These are phyloP conservation scores for Zopfochytrium polystomum DNA, from an alignment of 371 early-diverging fungal species.

Conservation along the genomic window DNA sequence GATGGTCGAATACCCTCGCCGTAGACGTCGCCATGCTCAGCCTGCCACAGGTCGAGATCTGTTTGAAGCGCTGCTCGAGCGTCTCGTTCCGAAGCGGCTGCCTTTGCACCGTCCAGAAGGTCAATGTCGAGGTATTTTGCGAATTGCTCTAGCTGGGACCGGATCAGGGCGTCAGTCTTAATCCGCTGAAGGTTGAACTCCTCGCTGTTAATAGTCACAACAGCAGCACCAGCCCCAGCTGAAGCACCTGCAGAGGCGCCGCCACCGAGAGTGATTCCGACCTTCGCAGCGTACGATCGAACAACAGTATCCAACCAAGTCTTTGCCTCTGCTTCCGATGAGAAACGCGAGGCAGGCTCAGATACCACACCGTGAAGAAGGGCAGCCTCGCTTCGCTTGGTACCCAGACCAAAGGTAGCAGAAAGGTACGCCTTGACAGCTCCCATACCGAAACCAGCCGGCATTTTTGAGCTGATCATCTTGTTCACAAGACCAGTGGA, in stretches of 20 bases:
- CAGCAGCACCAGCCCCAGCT: conserved; percentile 39
- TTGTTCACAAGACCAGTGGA: conserved; percentile 74
- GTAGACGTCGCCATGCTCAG: conserved; percentile 87
- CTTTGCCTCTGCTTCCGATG: conserved; percentile 80
- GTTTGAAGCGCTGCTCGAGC: conserved; percentile 69
- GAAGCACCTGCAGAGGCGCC: conserved; percentile 55
- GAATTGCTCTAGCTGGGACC: conserved; percentile 82
- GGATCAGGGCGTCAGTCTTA: conserved; percentile 75
- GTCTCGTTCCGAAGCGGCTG: conserved; percentile 66
- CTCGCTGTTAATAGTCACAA: conserved; percentile 78
- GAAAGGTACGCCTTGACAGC: conserved; percentile 72
- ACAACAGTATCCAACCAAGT: conserved; percentile 80
- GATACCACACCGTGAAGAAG: conserved; percentile 78
- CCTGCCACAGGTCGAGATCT: conserved; percentile 83
- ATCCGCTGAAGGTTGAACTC: conserved; percentile 81
- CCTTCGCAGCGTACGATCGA: conserved; percentile 74
- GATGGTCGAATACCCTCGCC: conserved; percentile 82
- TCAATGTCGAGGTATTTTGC: conserved; percentile 87
- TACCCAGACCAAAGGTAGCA: conserved; percentile 77
- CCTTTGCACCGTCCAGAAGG: conserved; percentile 73
- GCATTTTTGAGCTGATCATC: conserved; percentile 88
- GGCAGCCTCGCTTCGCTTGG: conserved; percentile 78
- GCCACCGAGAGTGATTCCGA: conserved; percentile 71
- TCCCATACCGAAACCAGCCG: conserved; percentile 85
- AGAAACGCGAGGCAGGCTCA: conserved; percentile 84